Percentiles rank a stretch among this genome's conserved stretches.
phyloP scores from a whole-genome alignment of 2,329 filamentous ascomycete species.

The Paraphaeosphaeria sporulosa region DNA sequence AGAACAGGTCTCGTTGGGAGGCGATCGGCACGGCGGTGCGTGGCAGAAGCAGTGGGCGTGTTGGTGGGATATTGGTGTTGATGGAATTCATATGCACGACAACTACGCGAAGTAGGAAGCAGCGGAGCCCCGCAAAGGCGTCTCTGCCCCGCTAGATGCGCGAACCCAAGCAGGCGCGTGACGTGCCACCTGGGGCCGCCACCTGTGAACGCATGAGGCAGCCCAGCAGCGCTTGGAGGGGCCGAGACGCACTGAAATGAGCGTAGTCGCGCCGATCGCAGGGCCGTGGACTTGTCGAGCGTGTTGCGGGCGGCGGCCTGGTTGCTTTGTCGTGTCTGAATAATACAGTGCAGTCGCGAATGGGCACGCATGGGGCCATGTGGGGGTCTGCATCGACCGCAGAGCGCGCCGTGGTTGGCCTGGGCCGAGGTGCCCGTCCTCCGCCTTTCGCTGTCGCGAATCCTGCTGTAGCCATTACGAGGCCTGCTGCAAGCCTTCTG shows the following conservation, averaged over 20 bases:
- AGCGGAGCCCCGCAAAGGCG: slow-evolving; percentile 21
- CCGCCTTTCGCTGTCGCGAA: slow-evolving; percentile 23
- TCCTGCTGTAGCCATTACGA: slow-evolving; percentile 35
- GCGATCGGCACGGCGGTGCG: slow-evolving; percentile 24
- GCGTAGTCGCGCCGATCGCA: background rate
- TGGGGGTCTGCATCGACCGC: slow-evolving; percentile 27
- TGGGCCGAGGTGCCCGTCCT: slow-evolving; percentile 18
- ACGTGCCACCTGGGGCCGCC: slow-evolving; percentile 1
- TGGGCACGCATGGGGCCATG: slow-evolving; percentile 26
- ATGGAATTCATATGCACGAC: slow-evolving; percentile 20
- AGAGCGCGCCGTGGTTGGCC: too few species aligned
- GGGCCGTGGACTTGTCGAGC: background rate
- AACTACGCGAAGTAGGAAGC: slow-evolving; percentile 2
- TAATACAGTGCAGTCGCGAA: slow-evolving; percentile 32
- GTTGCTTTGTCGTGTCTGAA: slow-evolving; percentile 45
- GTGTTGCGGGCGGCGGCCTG: background rate
- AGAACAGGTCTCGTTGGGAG: slow-evolving; percentile 2
- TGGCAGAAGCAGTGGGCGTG: slow-evolving; percentile 15
- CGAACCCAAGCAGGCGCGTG: background rate
- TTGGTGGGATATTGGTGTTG: slow-evolving; percentile 22
- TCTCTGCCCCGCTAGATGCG: slow-evolving; percentile 1
- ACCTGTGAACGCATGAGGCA: background rate
- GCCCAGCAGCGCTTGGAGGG: background rate
- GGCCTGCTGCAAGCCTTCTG: slow-evolving; percentile 23
- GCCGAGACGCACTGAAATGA: background rate